Evolutionary conservation across 2,329 filamentous ascomycete genomes (phyloP), one percentile per base, ranked within the genome.

Genomic region (Neonectria coccinea): DNA sequence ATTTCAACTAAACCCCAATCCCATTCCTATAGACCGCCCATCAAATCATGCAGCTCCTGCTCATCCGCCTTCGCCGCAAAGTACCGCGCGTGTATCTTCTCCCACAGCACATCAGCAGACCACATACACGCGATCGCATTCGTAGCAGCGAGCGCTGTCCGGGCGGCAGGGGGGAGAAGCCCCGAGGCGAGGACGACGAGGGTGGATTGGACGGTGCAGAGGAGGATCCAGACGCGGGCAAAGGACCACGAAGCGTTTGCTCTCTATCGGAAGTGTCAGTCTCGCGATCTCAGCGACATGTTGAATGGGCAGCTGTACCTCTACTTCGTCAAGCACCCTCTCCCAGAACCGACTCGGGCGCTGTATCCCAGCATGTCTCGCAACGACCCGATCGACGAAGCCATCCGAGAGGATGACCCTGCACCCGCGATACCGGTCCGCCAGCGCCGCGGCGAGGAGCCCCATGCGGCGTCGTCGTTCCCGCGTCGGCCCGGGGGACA

Each of bases 11-110:
- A 7, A 14, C 18, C 3, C 27, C 29, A 8, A 16, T n/a, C 7
- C n/a, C 18, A 20, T 14, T 31, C 27, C 12, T 58, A 63, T 20
- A 63, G 10, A 4, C 48, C 59, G 4, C 64, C 64, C 41, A 67
- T 60, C 36, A 67, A 27, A 58, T 69, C 58, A 22, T 70, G 68
- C 12, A 70, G 54, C 60, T 65, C 61, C 33, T 65, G 64, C 44
- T 70, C 67, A 18, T 68, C 66, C 8, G 55, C 54, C 53, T 68
- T 63, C 7, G 45, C 50, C 25, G 57, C 55, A 20, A 60, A 39
- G 50, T 65, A 69, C 20, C 64, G 65, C 9, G 57, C 39, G 11
- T 64, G 60, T 22, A 66, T 54, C 57, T 55, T 60, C 50, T 62
- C 62, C 58, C 62, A 61, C 16, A 62, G 55, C 39, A 63, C 59